Conservation (phyloP, 2,329 filamentous ascomycete genomes). For the Ilyonectria robusta region DNA sequence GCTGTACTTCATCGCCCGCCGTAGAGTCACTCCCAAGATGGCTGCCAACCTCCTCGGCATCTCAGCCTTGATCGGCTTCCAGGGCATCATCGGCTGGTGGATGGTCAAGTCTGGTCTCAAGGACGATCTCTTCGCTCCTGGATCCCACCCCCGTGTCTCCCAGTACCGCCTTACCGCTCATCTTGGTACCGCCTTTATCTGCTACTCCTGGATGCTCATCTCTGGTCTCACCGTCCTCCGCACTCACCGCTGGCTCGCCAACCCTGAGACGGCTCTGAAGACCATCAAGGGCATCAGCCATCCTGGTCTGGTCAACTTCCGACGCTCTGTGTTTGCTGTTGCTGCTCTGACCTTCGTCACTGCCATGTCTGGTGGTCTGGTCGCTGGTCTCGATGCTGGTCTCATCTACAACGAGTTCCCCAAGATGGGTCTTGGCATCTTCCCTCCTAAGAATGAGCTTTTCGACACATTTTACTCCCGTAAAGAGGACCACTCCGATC, state of each 20-base stretch:
- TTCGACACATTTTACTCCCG: constrained; percentile 90
- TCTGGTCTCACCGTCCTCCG: constrained; percentile 89
- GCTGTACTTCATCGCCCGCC: constrained; percentile 86
- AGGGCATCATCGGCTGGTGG: constrained; percentile 98
- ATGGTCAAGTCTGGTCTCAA: constrained; percentile 98
- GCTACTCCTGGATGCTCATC: constrained; percentile 95
- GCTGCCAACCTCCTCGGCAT: constrained; percentile 85
- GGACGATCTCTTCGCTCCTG: constrained; percentile 94
- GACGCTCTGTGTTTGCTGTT: constrained; percentile 79
- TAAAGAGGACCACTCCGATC: constrained; percentile 81
- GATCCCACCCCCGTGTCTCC: constrained; percentile 90
- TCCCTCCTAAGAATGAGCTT: constrained; percentile 86
- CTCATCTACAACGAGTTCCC: constrained; percentile 99
- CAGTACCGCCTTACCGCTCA: constrained; percentile 95
- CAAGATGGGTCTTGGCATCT: constrained; percentile 88
- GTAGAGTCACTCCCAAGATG: constrained; percentile 84
- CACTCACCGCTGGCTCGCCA: constrained; percentile 77
- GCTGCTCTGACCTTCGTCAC: constrained; percentile 86
- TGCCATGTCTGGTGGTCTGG: constrained; percentile 92
- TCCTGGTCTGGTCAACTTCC: constrained; percentile 80
- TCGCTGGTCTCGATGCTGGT: constrained; percentile 94
- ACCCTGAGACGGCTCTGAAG: constrained; percentile 74
- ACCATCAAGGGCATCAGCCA: constrained; percentile 73
- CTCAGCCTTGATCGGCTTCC: constrained; percentile 90
- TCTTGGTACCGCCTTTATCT: constrained; percentile 89